phyloP scores from a whole-genome alignment of 2,329 filamentous ascomycete species.

The Ceratocystis diversiconidia region DNA sequence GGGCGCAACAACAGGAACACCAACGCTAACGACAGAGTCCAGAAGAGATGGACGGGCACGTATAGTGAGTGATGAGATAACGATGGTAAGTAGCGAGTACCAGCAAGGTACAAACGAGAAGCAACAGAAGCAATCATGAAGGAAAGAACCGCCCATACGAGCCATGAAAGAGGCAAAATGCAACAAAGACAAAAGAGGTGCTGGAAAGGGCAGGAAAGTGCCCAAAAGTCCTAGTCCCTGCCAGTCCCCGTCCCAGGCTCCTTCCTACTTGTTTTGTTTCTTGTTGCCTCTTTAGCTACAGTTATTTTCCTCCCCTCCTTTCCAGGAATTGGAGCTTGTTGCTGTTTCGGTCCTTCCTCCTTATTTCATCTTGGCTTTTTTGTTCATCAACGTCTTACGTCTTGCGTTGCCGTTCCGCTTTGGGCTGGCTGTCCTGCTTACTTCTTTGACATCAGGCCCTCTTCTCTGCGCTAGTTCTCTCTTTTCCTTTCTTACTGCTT shows the following conservation, averaged over 20 bases:
- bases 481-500: conserved; percentile 18
- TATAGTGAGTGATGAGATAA: too few species aligned
- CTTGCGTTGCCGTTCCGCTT: neutral
- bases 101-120: neutral
- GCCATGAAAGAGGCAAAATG: neutral
- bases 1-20: neutral
- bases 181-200: neutral
- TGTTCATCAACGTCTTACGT: neutral
- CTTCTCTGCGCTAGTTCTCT: neutral
- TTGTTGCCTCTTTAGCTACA: neutral
- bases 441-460: neutral
- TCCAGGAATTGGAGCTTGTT: too few species aligned
- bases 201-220: neutral
- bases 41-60: too few species aligned
- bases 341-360: neutral
- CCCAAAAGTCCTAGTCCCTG: neutral
- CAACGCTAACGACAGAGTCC: neutral
- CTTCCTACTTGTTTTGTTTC: neutral
- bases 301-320: neutral
- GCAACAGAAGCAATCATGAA: too few species aligned
- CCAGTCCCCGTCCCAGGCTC: neutral
- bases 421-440: neutral
- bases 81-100: too few species aligned
- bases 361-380: neutral
- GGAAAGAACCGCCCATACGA: too few species aligned